Evolutionary conservation across 176 grass and related monocot genomes (phyloP), one percentile per base, ranked within the genome.

Genomic region (Hsuehochloa calcarea): DNA sequence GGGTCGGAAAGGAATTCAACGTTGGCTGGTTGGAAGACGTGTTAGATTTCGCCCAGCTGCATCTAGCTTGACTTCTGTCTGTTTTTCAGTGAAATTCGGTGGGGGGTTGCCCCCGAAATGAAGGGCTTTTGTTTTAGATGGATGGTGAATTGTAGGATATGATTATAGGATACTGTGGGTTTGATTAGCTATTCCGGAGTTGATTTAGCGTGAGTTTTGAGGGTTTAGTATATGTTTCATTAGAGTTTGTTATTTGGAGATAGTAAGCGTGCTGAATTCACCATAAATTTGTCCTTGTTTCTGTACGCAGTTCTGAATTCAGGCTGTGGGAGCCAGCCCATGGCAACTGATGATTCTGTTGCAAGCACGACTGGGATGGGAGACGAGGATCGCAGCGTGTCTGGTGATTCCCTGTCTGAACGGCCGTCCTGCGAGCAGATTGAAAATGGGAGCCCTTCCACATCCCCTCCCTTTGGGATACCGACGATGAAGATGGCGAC

Each of bases 401-500:
- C 91, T 37, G 59, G 74, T 29, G 93, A 93, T 79, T 90, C 84
- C 15, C 61, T 85, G 51, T 77, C 91, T 15, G 87, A 92, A 35
- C 81, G 89, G 89, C 79, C 89, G 56, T 93, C 80, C 19, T 73
- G 45, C 1, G 87, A 93, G 77, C 91, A 98, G 68, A 78, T 92
- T 20, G 95, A 93, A 39, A 93, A 95, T 51, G 93, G 87, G 52
- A 89, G 41, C 61, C 89, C 89, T 77, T 98, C 95, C 51, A 95
- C 93, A n/a, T 83, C 93, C 35, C 95, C 87, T 75, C 85, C 85
- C 46, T 95, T 66, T 93, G 90, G 83, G 91, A 93, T 80, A 90
- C 72, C 39, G 91, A 92, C 15, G 64, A 83, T 27, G 90, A 93
- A 45, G 92, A 95, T 16, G 85, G 90, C 71, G 94, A 92, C 64